These are phyloP conservation scores for Pythium vanterpoolii DNA, from an alignment of 352 stramenopile genomes.

Conservation along the genomic window DNA sequence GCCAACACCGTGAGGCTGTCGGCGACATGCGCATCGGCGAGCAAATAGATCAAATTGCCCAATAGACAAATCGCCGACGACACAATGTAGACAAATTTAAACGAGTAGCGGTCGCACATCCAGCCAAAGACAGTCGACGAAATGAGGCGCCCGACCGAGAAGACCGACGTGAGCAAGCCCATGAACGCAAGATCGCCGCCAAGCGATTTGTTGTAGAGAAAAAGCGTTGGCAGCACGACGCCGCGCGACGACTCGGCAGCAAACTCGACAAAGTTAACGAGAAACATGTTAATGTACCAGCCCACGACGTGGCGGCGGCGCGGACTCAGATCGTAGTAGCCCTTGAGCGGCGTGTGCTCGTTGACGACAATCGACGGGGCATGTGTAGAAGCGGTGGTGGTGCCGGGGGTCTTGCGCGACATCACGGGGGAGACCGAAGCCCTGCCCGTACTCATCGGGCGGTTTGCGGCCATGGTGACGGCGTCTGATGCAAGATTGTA, in stretches of 20 bases:
- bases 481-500: neutral
- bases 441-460: constrained; percentile 1
- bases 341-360: constrained; percentile 29
- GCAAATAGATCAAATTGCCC: constrained; percentile 74
- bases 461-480: constrained; percentile 2
- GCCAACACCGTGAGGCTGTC: constrained; percentile 52
- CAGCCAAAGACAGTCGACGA: constrained; percentile 80
- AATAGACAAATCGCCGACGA: constrained; percentile 70
- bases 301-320: constrained; percentile 35
- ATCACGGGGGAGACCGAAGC: neutral
- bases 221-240: constrained; percentile 76
- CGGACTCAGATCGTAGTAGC: constrained; percentile 41
- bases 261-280: constrained; percentile 87
- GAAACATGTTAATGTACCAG: constrained; percentile 78
- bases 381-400: neutral
- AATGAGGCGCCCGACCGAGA: constrained; percentile 76
- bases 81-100: constrained; percentile 75
- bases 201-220: constrained; percentile 82
- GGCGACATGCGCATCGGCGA: constrained; percentile 56
- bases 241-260: constrained; percentile 71
- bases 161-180: constrained; percentile 76
- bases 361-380: constrained; percentile 8
- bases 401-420: constrained; percentile 3
- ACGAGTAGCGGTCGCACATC: constrained; percentile 83
- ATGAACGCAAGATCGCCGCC: constrained; percentile 75